Percentiles rank a stretch among this genome's conserved stretches.
Conservation (phyloP, 2,329 filamentous ascomycete species). For the Penicillium sp. region DNA sequence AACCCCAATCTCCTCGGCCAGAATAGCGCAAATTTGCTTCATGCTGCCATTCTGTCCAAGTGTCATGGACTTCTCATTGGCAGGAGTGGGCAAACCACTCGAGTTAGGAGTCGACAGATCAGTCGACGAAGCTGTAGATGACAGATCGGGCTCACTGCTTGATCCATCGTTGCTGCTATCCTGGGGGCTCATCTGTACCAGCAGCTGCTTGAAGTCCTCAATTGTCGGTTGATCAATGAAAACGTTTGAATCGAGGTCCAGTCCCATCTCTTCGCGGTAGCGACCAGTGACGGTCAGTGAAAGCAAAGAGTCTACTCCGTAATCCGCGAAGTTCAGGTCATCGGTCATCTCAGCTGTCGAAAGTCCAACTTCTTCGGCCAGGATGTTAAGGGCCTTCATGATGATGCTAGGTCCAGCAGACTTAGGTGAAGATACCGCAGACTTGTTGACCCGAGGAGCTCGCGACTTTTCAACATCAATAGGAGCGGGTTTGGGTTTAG, state of each 20-base stretch:
- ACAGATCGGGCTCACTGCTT: slow-evolving; percentile 38
- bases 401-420: slow-evolving; percentile 41
- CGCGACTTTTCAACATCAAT: slow-evolving; percentile 41
- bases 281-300: slow-evolving; percentile 66
- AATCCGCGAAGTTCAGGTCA: slow-evolving; percentile 65
- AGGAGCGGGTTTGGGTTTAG: slow-evolving; percentile 31
- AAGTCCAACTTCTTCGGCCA: slow-evolving; percentile 59
- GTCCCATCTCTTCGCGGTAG: slow-evolving; percentile 66
- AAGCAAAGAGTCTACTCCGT: slow-evolving; percentile 67
- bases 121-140: slow-evolving; percentile 39
- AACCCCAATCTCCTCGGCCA: slow-evolving; percentile 54
- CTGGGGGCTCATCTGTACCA: slow-evolving; percentile 46
- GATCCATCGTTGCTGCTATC: slow-evolving; percentile 39
- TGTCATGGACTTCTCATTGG: slow-evolving; percentile 36
- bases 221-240: slow-evolving; percentile 67
- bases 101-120: slow-evolving; percentile 44
- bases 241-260: slow-evolving; percentile 64
- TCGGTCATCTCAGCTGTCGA: slow-evolving; percentile 65
- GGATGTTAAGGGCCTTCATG: slow-evolving; percentile 46
- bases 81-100: slow-evolving; percentile 39
- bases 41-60: slow-evolving; percentile 42
- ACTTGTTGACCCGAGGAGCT: slow-evolving; percentile 29
- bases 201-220: slow-evolving; percentile 65
- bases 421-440: slow-evolving; percentile 38
- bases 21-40: slow-evolving; percentile 48